Percentiles rank a stretch among this genome's conserved stretches.
These are phyloP conservation scores for Citrus maxima DNA, from an alignment of 345 rosid genomes.

Conservation along the genomic window DNA sequence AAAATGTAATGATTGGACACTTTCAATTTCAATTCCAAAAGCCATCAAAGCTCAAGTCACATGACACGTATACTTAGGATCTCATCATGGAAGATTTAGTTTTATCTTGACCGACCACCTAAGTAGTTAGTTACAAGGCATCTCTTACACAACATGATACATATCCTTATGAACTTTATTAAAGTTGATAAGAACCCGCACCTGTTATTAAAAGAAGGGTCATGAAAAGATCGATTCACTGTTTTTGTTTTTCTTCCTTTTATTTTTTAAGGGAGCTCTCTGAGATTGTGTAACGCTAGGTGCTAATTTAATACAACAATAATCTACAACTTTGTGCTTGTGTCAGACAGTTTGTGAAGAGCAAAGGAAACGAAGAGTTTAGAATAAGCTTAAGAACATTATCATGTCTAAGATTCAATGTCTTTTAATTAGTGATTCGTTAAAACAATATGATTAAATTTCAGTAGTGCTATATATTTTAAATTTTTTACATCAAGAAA, in stretches of 20 bases:
- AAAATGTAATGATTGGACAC: slow-evolving; percentile 21
- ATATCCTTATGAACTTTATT: slow-evolving; percentile 13
- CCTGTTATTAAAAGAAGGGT: slow-evolving; percentile 1
- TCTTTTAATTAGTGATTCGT: background rate
- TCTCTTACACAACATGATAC: background rate
- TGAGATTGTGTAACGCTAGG: background rate
- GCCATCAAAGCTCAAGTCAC: background rate
- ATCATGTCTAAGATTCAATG: background rate
- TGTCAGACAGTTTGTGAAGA: background rate
- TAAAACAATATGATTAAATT: background rate
- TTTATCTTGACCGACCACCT: slow-evolving; percentile 18
- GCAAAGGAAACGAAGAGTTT: background rate
- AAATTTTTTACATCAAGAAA: no score
- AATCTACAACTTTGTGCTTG: background rate
- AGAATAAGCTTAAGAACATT: background rate
- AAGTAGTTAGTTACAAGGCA: background rate
- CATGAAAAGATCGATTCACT: background rate
- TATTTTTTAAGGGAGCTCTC: background rate
- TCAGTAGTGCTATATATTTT: accelerated
- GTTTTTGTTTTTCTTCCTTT: background rate
- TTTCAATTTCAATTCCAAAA: background rate
- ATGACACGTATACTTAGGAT: slow-evolving; percentile 20
- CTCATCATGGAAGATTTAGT: slow-evolving; percentile 8
- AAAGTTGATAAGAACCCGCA: slow-evolving; percentile 33
- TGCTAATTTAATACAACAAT: background rate